A percentile compares a stretch with the other conserved stretches of the same genome.
Evolutionary conservation across 192 early-diverging fungal genomes (phyloP).

Genomic region (Chytriomyces confervae): DNA sequence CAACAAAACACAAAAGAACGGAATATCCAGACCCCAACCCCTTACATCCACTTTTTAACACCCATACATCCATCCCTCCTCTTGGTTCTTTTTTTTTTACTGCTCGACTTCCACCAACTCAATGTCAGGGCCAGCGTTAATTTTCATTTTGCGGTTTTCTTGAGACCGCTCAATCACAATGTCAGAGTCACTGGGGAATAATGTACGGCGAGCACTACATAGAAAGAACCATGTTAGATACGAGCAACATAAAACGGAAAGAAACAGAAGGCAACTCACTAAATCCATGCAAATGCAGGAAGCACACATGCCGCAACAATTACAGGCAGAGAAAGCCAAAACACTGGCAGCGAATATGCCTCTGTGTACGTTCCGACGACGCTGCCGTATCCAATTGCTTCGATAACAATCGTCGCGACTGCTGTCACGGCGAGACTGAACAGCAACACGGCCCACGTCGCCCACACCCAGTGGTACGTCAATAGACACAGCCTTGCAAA

Average conservation of each 20-base stretch:
- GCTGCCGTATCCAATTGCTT: slow-evolving; percentile 38
- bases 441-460: slow-evolving; percentile 35
- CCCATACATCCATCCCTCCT: too few species aligned
- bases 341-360: slow-evolving; percentile 41
- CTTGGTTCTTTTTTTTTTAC: not conserved
- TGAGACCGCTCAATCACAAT: slow-evolving; percentile 37
- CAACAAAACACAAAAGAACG: too few species aligned
- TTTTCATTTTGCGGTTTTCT: not conserved
- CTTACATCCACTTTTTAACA: too few species aligned
- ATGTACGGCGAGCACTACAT: slow-evolving; percentile 28
- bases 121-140: slow-evolving; percentile 7
- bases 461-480: slow-evolving; percentile 49
- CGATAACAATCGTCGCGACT: slow-evolving; percentile 43
- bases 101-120: slow-evolving; percentile 22
- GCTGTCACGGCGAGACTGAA: slow-evolving; percentile 37
- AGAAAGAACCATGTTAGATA: not conserved
- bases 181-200: slow-evolving; percentile 42
- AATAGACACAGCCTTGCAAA: slow-evolving; percentile 42
- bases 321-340: slow-evolving; percentile 38
- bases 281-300: slow-evolving; percentile 35
- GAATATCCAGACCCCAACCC: too few species aligned
- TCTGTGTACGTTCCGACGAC: slow-evolving; percentile 41
- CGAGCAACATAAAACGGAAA: not conserved
- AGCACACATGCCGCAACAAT: slow-evolving; percentile 36
- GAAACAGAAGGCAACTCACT: slow-evolving; percentile 36